Base-by-base conservation (phyloP, 1,284 basidiomycete species). In the Malassezia obtusa region DNA sequence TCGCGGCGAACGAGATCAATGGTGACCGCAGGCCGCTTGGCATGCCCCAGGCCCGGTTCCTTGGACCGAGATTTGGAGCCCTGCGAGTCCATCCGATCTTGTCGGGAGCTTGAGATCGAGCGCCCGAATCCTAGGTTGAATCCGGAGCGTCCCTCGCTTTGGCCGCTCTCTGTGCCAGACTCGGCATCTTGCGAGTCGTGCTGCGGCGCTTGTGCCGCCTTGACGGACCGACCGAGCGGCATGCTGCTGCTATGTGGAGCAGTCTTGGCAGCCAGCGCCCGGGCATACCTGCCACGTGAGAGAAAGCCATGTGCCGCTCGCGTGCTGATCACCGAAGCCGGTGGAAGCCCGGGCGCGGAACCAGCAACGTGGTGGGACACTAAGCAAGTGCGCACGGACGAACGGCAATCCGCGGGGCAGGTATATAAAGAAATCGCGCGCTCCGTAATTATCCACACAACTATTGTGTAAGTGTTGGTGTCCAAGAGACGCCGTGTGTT, bases 1-100 rank as follows among this genome's bases (percentile, higher is more conserved):
- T 64, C 63, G 1, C 62, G 45, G 6, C 60, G 53, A 21, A 73
- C 58, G 19, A 50, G 52, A 50, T 73, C 71, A 41, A 73, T 66
- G 35, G 53, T 43, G 28, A 65, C 14, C 9, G 30, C 19, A 12
- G 14, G 19, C 36, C 30, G 38, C 25, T 25, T 39, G 12, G 7
- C 38, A 19, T 46, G 45, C n/a, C 21, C 14, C 15, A 26, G 36
- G n/a, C 15, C 15, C n/a, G 38, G 15, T 2, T 40, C 38, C 38
- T 40, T 40, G 14, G 38, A n/a, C 7, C 15, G 38, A 3, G 38
- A 40, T 21, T 40, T 40, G 22, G 35, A 22, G 21, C 36, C 15
- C 17, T 36, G 15, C 17, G 8, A 19, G 24, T 39, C 36, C 7
- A 3, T 7, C 2, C 26, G 39, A 7, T 26, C 33, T 12, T 25